Conservation (phyloP, 441 rosid species). For the Cnidoscolus chayamansa region DNA sequence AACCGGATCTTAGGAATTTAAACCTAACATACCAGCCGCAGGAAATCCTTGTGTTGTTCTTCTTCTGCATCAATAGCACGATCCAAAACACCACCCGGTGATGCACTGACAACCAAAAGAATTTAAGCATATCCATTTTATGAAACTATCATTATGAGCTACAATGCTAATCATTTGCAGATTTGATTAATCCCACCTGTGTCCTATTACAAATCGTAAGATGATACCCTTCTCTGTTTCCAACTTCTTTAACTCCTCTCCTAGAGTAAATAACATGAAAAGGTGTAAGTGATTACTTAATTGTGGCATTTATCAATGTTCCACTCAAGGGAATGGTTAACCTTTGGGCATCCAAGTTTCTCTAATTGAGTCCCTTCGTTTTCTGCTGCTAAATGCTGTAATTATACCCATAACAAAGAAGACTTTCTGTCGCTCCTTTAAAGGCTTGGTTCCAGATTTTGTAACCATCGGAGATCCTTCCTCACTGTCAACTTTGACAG, state of each 20-base stretch:
- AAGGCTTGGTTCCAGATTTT: conserved; percentile 40
- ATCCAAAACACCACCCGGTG: conserved; percentile 80
- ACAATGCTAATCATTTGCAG: background rate
- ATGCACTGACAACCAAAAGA: conserved; percentile 47
- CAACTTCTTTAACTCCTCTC: conserved; percentile 62
- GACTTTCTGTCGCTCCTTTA: conserved; percentile 55
- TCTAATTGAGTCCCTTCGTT: conserved; percentile 86
- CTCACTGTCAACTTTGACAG: conserved; percentile 47
- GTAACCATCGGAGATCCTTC: conserved; percentile 49
- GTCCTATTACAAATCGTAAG: conserved; percentile 87
- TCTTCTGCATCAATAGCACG: conserved; percentile 83
- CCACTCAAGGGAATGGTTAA: conserved; percentile 26
- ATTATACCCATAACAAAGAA: conserved; percentile 94
- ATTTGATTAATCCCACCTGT: conserved; percentile 51
- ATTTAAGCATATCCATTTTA: background rate
- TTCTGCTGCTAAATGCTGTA: conserved; percentile 93
- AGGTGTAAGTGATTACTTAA: conserved; percentile 18
- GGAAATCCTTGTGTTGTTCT: conserved; percentile 71
- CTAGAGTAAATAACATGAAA: conserved; percentile 40
- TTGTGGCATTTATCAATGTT: conserved; percentile 1
- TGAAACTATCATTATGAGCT: conserved; percentile 13
- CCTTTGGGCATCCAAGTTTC: conserved; percentile 92
- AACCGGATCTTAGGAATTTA: background rate
- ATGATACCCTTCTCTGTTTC: conserved; percentile 85
- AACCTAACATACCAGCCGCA: conserved; percentile 58